Conservation (phyloP, 495 filamentous ascomycete species). For the Arthonia radiata region DNA sequence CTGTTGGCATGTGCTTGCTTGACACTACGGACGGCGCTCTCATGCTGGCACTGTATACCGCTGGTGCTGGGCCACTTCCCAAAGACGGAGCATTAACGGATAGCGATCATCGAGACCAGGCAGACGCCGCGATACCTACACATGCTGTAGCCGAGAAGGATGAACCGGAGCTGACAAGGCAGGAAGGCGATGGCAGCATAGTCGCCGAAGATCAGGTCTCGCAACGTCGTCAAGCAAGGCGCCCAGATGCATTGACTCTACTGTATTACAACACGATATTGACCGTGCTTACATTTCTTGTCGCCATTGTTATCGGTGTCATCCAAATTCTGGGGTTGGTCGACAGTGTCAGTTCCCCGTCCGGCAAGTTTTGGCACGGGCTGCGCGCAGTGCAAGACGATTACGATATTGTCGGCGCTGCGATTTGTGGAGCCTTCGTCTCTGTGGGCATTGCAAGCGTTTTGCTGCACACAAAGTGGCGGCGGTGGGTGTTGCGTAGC, state of each 20-base stretch:
- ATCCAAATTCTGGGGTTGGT: slow-evolving; percentile 56
- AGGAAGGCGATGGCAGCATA: no score
- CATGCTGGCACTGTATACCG: slow-evolving; percentile 87
- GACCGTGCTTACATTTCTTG: slow-evolving; percentile 37
- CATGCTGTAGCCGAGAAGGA: no score
- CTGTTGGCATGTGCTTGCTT: slow-evolving; percentile 73
- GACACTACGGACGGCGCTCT: slow-evolving; percentile 81
- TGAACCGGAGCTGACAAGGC: no score
- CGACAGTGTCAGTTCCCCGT: slow-evolving; percentile 28
- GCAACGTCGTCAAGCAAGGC: no score
- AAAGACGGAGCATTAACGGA: no score
- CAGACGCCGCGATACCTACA: no score
- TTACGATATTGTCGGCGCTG: slow-evolving; percentile 70
- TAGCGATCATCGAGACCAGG: no score
- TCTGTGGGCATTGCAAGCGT: slow-evolving; percentile 49
- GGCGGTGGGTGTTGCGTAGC: slow-evolving; percentile 33
- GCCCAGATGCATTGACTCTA: no score
- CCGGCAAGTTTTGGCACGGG: slow-evolving; percentile 68
- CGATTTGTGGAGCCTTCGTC: slow-evolving; percentile 63
- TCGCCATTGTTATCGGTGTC: slow-evolving; percentile 62
- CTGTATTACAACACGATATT: slow-evolving; percentile 87
- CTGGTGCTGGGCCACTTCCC: slow-evolving; percentile 45
- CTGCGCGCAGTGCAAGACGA: slow-evolving; percentile 49
- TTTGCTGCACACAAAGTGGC: slow-evolving; percentile 52
- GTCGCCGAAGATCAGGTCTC: no score